Base-by-base conservation (phyloP, 2,329 filamentous ascomycete species). In the Aspergillus calidoustus region DNA sequence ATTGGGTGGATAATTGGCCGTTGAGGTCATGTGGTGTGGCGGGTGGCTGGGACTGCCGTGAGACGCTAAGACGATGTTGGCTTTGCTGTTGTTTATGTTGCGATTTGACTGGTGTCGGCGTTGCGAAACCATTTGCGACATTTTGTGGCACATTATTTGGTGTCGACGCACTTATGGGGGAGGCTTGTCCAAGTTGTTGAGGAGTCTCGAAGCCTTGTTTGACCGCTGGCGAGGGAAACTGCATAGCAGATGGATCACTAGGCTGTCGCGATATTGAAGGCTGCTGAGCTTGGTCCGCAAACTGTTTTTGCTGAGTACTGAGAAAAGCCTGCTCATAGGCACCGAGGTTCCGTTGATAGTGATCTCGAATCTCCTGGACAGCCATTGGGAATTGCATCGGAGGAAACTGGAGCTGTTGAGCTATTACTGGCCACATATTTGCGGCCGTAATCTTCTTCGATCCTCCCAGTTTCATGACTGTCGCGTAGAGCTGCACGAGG, bases 401-500 rank as follows among this genome's bases (percentile, higher is more conserved):
- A 8, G 82, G 82, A 52, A 92, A 86, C 4, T 79, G 75, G 53
- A 93, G 75, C 31, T 84, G 80, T 60, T 87, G 85, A 1, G 91
- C 89, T 58, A 97, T 82, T 54, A 87, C 84, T 1, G 83, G 81
- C 95, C 95, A 98, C 60, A 84, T 83, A 65, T 92, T 91, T 25
- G 82, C 82, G 25, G 85, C 84, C 0, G 87, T 89, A 3, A 96
- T 87, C 63, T 84, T 87, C 68, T 90, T 91, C 59, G 90, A 95
- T 5, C 93, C 93, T 25, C 91, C 91, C 66, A 86, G 83, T 69
- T 91, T 93, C 67, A 89, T 85, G 1, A 97, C 91, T 0, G 87
- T 82, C 63, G 89, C 87, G 75, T 96, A 98, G 3, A 98, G 82
- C 63, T 89, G 85, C 71, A 92, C 86, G 13, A 97, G 79, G 69